Evolutionary conservation across 495 filamentous ascomycete genomes (phyloP).

Genomic region (Thermothielavioides terrestris): DNA sequence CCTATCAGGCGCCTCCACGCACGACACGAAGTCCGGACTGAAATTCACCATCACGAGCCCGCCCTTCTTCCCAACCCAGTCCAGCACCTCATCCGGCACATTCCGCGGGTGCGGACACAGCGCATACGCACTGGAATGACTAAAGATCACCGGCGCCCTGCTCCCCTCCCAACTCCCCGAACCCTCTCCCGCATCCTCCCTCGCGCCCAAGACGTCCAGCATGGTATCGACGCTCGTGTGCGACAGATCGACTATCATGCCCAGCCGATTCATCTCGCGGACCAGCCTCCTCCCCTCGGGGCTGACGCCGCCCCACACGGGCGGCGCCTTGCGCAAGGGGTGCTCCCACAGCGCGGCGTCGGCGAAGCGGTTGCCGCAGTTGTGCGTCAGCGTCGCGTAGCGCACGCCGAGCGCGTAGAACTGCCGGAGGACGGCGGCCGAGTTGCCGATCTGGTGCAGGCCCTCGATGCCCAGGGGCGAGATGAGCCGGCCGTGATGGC

Average conservation of each 20-base stretch:
- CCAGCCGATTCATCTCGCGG: constrained; percentile 70
- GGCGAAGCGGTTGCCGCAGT: constrained; percentile 86
- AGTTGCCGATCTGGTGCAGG: constrained; percentile 91
- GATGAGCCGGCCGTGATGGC: constrained; percentile 43
- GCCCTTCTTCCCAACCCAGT: constrained; percentile 49
- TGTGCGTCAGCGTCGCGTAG: constrained; percentile 86
- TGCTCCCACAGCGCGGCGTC: constrained; percentile 62
- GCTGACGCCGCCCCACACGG: constrained; percentile 57
- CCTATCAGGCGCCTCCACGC: constrained; percentile 39
- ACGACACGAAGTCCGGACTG: constrained; percentile 70
- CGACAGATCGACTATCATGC: constrained; percentile 69
- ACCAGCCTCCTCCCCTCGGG: constrained; percentile 57
- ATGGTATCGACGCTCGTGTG: constrained; percentile 62
- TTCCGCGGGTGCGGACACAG: constrained; percentile 65
- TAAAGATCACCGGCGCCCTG: constrained; percentile 65
- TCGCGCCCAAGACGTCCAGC: constrained; percentile 54
- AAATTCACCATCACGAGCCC: constrained; percentile 74
- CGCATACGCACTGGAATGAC: constrained; percentile 57
- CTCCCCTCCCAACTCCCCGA: constrained; percentile 41
- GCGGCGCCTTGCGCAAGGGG: constrained; percentile 39
- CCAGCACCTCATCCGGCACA: constrained; percentile 62
- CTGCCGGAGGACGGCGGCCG: constrained; percentile 61
- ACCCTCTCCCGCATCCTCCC: constrained; percentile 29
- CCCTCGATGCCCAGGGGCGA: constrained; percentile 81
- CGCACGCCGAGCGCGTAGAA: constrained; percentile 76